Percentiles rank a stretch among this genome's conserved stretches.
Evolutionary conservation across 768 basidiomycete genomes (phyloP).

Genomic region (Hydnomerulius pinastri): DNA sequence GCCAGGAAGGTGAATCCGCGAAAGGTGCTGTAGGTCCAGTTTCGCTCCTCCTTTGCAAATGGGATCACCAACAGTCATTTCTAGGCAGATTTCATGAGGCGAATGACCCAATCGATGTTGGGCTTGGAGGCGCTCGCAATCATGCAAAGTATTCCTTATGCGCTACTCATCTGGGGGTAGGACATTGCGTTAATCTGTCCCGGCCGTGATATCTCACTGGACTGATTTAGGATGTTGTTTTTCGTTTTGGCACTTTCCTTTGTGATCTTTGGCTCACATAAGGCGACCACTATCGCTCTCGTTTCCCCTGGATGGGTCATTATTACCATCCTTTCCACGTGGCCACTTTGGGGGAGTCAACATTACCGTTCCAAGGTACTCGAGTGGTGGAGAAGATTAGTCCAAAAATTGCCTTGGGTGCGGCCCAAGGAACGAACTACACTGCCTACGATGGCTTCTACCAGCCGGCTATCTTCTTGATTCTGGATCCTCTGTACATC

Average conservation of each 20-base stretch:
- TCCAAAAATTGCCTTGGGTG: not conserved
- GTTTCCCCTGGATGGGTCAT: slow-evolving; percentile 1
- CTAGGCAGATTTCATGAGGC: slow-evolving; percentile 5
- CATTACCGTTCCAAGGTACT: no score
- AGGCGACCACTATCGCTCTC: not conserved
- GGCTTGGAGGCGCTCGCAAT: slow-evolving; percentile 30
- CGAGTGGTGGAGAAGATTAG: not conserved
- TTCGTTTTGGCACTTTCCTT: slow-evolving; percentile 1
- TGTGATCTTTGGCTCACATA: not conserved
- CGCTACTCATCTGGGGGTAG: slow-evolving; percentile 30
- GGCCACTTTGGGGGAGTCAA: slow-evolving; percentile 1
- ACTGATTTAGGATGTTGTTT: slow-evolving; percentile 5
- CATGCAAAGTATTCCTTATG: slow-evolving; percentile 35
- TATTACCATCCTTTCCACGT: not conserved
- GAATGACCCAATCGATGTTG: slow-evolving; percentile 2
- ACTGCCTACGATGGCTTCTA: not conserved
- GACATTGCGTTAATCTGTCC: not conserved
- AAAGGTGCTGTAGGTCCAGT: slow-evolving; percentile 1
- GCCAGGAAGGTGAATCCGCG: not conserved
- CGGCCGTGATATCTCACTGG: not conserved
- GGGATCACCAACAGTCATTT: not conserved
- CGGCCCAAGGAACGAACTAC: not conserved
- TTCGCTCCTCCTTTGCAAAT: not conserved
- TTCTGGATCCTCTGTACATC: no score
- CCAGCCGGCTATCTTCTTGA: no score